These are phyloP conservation scores for Maudiozyma bulderi DNA, from an alignment of 805 yeast species.

Conservation along the genomic window DNA sequence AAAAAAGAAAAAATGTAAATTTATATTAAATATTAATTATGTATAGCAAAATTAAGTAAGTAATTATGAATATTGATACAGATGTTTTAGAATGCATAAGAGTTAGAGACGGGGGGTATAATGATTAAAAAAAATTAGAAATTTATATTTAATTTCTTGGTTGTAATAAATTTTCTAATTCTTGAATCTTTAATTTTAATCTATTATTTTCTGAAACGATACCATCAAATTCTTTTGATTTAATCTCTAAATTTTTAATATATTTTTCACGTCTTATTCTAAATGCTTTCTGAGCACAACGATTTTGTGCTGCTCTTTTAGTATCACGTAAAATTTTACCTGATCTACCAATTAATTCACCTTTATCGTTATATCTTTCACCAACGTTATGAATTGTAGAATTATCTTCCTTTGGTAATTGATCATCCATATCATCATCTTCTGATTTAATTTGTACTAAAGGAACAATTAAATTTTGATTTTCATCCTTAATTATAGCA, in stretches of 20 bases:
- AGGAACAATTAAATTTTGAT: background rate
- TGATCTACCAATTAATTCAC: conserved; percentile 20
- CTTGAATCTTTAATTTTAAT: conserved; percentile 33
- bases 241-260: conserved; percentile 67
- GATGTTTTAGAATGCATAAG: background rate
- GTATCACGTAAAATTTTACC: conserved; percentile 34
- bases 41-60: background rate
- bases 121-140: background rate
- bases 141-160: background rate
- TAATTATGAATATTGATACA: no score
- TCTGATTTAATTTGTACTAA: background rate
- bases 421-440: background rate
- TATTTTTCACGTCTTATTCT: conserved; percentile 75
- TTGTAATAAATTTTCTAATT: conserved; percentile 1
- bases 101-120: background rate
- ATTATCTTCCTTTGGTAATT: background rate
- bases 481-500: background rate
- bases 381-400: conserved; percentile 5
- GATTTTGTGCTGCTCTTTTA: conserved; percentile 84
- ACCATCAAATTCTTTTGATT: conserved; percentile 53
- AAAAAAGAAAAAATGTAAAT: background rate
- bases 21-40: background rate
- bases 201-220: conserved; percentile 55
- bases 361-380: conserved; percentile 13
- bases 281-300: conserved; percentile 88